These are phyloP conservation scores for Remersonia thermophila DNA, from an alignment of 2,329 filamentous ascomycete genomes.

Conservation along the genomic window DNA sequence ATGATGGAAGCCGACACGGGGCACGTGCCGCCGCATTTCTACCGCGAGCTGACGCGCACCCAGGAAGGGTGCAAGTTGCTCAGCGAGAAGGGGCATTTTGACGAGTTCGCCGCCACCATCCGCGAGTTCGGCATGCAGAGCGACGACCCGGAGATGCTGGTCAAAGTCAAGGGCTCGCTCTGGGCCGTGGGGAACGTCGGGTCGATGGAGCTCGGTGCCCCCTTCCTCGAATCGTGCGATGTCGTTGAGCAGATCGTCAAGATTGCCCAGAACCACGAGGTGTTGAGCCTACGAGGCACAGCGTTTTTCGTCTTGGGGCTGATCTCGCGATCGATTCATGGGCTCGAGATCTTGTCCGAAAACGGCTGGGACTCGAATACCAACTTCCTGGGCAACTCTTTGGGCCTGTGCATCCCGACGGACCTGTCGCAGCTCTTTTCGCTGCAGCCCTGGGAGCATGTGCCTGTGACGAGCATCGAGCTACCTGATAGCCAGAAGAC, in stretches of 20 bases:
- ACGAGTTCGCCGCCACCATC: constrained; percentile 83
- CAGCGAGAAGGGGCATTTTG: constrained; percentile 88
- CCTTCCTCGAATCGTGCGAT: constrained; percentile 81
- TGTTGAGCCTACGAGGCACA: constrained; percentile 87
- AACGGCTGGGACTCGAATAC: constrained; percentile 89
- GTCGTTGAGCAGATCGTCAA: constrained; percentile 77
- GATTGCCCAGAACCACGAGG: constrained; percentile 77
- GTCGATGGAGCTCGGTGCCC: constrained; percentile 92
- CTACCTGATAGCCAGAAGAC: constrained; percentile 43
- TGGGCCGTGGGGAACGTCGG: constrained; percentile 98
- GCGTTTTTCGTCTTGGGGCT: constrained; percentile 92
- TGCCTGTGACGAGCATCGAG: constrained; percentile 33
- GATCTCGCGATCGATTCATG: constrained; percentile 83
- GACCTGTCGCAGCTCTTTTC: constrained; percentile 70
- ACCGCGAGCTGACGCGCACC: constrained; percentile 85
- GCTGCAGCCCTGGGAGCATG: constrained; percentile 47
- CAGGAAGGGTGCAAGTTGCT: constrained; percentile 83
- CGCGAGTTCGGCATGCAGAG: constrained; percentile 75
- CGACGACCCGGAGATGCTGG: constrained; percentile 71
- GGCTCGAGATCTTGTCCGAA: constrained; percentile 80
- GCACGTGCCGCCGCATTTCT: constrained; percentile 91
- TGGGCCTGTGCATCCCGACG: constrained; percentile 78
- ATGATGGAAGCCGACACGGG: constrained; percentile 38
- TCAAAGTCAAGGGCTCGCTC: constrained; percentile 91
- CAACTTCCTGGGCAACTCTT: constrained; percentile 65